Base-by-base conservation (phyloP, 805 yeast genomes). In the Zygoascus ofunaensis region DNA sequence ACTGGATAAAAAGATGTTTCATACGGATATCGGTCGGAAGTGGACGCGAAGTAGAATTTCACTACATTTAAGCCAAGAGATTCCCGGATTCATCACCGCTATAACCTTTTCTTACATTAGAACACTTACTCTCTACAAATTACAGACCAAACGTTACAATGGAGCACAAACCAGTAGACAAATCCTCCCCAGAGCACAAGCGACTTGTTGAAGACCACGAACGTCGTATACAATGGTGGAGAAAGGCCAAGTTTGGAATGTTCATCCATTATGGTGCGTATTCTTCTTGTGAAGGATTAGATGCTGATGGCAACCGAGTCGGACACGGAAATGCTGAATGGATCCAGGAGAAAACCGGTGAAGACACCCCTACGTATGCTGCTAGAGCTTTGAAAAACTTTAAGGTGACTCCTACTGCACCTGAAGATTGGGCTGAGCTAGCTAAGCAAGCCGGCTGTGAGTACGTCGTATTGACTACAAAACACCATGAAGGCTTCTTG, bases 401-500 rank as follows among this genome's bases (percentile, higher is more conserved):
- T 38, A 28, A 28, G 21, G 45, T 47, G 12, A 18, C 34, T 4
- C 28, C 23, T 2, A 21, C 33, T 14, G 37, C 45, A 12, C 22
- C 51, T 28, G 44, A 42, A 10, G 35, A 22, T 10, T 49, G 53
- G 51, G 49, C 49, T 24, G 37, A 43, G 5, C 21, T 43, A n/a
- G 51, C 51, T n/a, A 45, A 37, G 19, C 15, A 37, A n/a, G 47
- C 49, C 3, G 53, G 53, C 10, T 42, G 47, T 32, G 32, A 49
- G 36, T 49, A 49, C 37, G 43, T 44, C 15, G 53, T 49, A 7
- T 34, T 48, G 18, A 48, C 51, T 4, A 48, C 49, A 2, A 49
- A 49, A 46, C 53, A 49, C 40, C 51, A 49, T 35, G 53, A 49
- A n/a, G 51, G 53, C 19, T 49, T 49, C 26, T 39, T 40, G 10